phyloP scores from a whole-genome alignment of 805 yeast species.

The Metschnikowia shivogae region DNA sequence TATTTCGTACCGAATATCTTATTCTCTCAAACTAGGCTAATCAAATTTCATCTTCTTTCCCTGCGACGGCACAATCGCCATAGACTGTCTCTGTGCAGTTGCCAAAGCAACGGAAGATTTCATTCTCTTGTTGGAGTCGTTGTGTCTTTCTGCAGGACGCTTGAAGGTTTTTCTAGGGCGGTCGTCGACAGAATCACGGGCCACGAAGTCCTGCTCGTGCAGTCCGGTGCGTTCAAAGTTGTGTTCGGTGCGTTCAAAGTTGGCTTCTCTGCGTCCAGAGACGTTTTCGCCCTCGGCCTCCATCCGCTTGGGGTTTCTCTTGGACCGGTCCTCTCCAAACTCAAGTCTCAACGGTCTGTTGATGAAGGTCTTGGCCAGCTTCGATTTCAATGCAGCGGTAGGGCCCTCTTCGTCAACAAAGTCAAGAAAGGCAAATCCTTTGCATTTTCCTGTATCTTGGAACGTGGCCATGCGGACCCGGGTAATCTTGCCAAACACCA shows the following conservation, averaged over 20 bases:
- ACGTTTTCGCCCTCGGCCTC: constrained; percentile 3
- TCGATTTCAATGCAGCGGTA: constrained; percentile 74
- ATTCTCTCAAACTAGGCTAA: constrained; percentile 16
- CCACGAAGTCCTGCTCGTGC: not conserved
- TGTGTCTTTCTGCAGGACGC: constrained; percentile 11
- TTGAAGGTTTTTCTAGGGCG: constrained; percentile 11
- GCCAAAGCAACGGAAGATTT: constrained; percentile 86
- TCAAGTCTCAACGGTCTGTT: constrained; percentile 81
- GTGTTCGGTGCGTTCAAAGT: not conserved
- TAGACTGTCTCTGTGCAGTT: constrained; percentile 81
- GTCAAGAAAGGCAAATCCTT: constrained; percentile 92
- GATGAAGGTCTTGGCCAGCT: constrained; percentile 58
- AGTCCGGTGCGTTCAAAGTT: constrained; percentile 3
- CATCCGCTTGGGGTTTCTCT: constrained; percentile 50
- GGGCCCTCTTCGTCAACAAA: constrained; percentile 79
- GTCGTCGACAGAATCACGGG: not conserved
- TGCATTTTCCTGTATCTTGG: constrained; percentile 93
- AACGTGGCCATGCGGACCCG: constrained; percentile 96
- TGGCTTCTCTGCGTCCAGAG: not conserved
- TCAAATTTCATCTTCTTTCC: constrained; percentile 83
- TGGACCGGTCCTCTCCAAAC: constrained; percentile 91
- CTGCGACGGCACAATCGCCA: constrained; percentile 82
- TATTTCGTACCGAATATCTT: too few species aligned
- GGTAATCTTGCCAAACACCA: constrained; percentile 84
- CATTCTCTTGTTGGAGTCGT: constrained; percentile 43